Conservation (phyloP, 495 filamentous ascomycete species). For the Neurospora sp. region DNA sequence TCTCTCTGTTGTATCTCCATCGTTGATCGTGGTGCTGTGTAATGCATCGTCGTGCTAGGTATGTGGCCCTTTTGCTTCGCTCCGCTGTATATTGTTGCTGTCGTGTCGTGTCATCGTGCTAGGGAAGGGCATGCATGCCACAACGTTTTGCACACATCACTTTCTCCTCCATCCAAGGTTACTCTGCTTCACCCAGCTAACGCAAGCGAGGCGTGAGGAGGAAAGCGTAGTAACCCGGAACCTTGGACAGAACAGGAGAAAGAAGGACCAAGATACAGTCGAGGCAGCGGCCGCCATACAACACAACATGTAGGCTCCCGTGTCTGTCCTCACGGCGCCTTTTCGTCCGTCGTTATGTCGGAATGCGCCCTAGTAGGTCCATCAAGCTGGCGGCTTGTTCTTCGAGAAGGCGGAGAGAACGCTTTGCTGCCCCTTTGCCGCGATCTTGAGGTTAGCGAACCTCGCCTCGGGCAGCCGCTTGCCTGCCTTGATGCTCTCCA, state of each 20-base stretch:
- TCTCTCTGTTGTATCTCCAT: neutral
- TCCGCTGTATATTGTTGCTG: neutral
- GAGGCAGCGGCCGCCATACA: neutral
- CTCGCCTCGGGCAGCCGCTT: slow-evolving; percentile 63
- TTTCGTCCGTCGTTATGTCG: neutral
- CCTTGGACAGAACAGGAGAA: neutral
- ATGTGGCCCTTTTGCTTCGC: neutral
- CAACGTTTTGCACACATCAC: neutral
- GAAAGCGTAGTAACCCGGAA: neutral
- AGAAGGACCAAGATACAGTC: neutral
- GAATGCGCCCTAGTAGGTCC: neutral
- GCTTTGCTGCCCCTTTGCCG: slow-evolving; percentile 50
- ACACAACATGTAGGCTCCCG: neutral
- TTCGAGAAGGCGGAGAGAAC: slow-evolving; percentile 32
- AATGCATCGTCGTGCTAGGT: neutral
- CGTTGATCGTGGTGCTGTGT: neutral
- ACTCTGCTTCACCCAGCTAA: neutral
- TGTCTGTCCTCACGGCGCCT: neutral
- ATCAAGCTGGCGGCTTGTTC: slow-evolving; percentile 10
- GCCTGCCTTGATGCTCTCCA: slow-evolving; percentile 69
- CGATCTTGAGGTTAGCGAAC: slow-evolving; percentile 54
- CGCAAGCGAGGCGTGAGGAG: neutral
- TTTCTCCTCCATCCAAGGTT: neutral
- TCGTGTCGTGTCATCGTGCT: neutral
- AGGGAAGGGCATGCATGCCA: neutral